Conservation (phyloP, 352 stramenopile genomes). For the Globisporangium iwayamae region DNA sequence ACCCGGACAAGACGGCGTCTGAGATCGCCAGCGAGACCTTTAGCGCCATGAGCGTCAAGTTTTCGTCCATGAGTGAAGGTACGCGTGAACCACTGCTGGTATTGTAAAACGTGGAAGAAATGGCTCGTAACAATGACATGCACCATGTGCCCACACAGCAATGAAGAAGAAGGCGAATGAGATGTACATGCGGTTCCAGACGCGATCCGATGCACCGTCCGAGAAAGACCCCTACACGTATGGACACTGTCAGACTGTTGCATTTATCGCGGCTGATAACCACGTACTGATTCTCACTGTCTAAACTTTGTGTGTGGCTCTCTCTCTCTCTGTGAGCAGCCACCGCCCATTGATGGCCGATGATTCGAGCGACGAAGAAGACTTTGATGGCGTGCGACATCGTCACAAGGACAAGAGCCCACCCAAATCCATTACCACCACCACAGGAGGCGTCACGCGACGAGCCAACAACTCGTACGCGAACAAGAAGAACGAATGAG, state of each 20-base stretch:
- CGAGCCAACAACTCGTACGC: slow-evolving; percentile 21
- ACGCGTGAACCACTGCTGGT: not conserved
- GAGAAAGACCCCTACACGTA: slow-evolving; percentile 67
- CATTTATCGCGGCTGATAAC: too few relatives aligned
- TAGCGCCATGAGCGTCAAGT: slow-evolving; percentile 58
- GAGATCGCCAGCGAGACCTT: slow-evolving; percentile 79
- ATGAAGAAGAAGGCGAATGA: slow-evolving; percentile 81
- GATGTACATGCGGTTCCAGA: slow-evolving; percentile 84
- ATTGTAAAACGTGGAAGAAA: not conserved
- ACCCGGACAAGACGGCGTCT: slow-evolving; percentile 57
- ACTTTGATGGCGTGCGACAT: slow-evolving; percentile 38
- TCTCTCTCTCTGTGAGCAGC: slow-evolving; percentile 20
- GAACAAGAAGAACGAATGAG: slow-evolving; percentile 64
- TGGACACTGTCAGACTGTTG: not conserved
- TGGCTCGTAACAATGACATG: not conserved
- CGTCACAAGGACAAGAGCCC: slow-evolving; percentile 30
- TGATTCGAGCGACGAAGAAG: slow-evolving; percentile 72
- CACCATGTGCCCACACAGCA: slow-evolving; percentile 30
- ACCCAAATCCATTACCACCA: slow-evolving; percentile 2
- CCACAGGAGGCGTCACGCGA: slow-evolving; percentile 14
- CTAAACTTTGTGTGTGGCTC: slow-evolving; percentile 10
- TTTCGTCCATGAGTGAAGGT: slow-evolving; percentile 80
- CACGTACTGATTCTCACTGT: not conserved
- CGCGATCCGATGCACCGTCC: slow-evolving; percentile 41
- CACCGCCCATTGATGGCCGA: slow-evolving; percentile 68